phyloP scores from a whole-genome alignment of 2,329 filamentous ascomycete species.

The Penicillium frequentans region DNA sequence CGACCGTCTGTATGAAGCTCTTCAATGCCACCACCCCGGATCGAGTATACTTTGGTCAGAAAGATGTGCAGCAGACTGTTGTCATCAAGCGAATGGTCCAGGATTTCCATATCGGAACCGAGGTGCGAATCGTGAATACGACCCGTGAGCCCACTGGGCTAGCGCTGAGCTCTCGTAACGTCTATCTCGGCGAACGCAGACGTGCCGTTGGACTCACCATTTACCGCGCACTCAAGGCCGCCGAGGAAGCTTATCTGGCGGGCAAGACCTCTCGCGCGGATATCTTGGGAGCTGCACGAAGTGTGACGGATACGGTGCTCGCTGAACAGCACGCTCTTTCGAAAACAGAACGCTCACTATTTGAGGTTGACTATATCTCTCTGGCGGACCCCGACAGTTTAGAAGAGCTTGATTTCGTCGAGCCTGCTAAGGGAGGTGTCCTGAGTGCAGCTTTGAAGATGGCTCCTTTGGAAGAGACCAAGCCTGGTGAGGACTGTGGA shows the following conservation, averaged over 20 bases:
- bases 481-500: conserved; percentile 67
- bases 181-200: conserved; percentile 79
- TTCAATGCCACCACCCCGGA: conserved; percentile 81
- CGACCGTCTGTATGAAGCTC: conserved; percentile 92
- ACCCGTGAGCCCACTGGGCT: conserved; percentile 76
- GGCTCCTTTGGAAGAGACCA: conserved; percentile 71
- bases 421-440: conserved; percentile 71
- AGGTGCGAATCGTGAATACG: conserved; percentile 74
- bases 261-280: conserved; percentile 59
- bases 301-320: conserved; percentile 56
- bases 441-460: conserved; percentile 91
- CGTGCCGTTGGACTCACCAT: conserved; percentile 72
- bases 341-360: conserved; percentile 63
- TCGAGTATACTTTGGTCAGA: conserved; percentile 90
- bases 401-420: conserved; percentile 72
- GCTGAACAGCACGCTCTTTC: conserved; percentile 62
- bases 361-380: conserved; percentile 90
- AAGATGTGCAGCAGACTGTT: conserved; percentile 95
- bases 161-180: conserved; percentile 89
- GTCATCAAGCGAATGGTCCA: conserved; percentile 82
- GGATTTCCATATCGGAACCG: conserved; percentile 78
- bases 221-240: conserved; percentile 66
- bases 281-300: conserved; percentile 71
- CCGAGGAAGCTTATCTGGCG: conserved; percentile 64
- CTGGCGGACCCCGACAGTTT: conserved; percentile 82